Evolutionary conservation across 2,329 filamentous ascomycete species (phyloP).

Genomic region (Nakataea oryzae): DNA sequence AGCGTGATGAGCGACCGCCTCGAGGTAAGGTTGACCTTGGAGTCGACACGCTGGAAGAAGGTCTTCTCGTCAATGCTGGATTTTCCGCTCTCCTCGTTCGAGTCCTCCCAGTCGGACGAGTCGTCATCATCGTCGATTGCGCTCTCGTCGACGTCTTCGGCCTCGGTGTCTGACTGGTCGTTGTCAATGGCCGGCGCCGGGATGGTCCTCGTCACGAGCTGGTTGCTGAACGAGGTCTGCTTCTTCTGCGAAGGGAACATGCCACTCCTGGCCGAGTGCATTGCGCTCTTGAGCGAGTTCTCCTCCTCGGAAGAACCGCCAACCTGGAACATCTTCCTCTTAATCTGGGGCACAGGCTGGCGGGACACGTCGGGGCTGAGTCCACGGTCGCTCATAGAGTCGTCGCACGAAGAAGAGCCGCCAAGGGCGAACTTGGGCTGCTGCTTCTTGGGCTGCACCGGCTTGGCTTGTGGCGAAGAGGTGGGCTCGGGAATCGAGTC

Average conservation of each 20-base stretch:
- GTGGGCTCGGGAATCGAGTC: constrained; percentile 48
- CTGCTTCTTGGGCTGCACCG: constrained; percentile 55
- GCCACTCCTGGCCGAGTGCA: constrained; percentile 32
- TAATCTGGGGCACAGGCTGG: constrained; percentile 19
- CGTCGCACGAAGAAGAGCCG: constrained; percentile 69
- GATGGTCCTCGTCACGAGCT: constrained; percentile 59
- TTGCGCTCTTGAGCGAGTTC: constrained; percentile 55
- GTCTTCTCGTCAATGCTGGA: constrained; percentile 72
- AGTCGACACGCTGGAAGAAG: constrained; percentile 86
- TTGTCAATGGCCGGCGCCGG: constrained; percentile 34
- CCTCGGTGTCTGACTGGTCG: constrained; percentile 51
- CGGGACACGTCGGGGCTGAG: constrained; percentile 35
- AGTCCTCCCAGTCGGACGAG: constrained; percentile 51
- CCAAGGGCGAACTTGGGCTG: constrained; percentile 61
- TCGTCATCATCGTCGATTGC: constrained; percentile 68
- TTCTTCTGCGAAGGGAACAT: constrained; percentile 50
- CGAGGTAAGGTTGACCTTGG: constrained; percentile 72
- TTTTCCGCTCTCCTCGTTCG: constrained; percentile 70
- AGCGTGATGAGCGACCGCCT: constrained; percentile 82
- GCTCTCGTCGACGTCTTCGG: constrained; percentile 68
- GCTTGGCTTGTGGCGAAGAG: constrained; percentile 48
- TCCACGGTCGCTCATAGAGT: constrained; percentile 55
- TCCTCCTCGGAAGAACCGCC: constrained; percentile 63
- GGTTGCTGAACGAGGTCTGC: constrained; percentile 71
- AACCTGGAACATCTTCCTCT: constrained; percentile 38